Conservation (phyloP, 768 basidiomycete species). For the Leccinum aurantiacum region DNA sequence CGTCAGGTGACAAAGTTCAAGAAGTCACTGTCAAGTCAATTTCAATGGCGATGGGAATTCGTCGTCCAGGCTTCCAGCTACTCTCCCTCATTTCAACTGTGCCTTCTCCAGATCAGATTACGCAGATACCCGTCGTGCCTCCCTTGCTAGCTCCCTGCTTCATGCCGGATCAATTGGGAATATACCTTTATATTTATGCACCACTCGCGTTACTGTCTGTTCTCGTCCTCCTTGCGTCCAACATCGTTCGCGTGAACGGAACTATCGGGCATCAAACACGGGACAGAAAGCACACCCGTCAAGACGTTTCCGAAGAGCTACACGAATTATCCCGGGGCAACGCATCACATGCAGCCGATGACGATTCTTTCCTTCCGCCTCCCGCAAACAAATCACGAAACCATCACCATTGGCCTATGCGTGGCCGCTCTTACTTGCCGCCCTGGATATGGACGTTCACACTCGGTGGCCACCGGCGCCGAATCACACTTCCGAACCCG, state of each 20-base stretch:
- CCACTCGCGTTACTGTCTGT: conserved; percentile 67
- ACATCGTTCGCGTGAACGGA: conserved; percentile 18
- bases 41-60: conserved; percentile 87
- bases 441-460: conserved; percentile 28
- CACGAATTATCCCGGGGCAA: conserved; percentile 12
- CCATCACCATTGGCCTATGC: conserved; percentile 1
- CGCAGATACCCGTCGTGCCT: conserved; percentile 30
- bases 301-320: conserved; percentile 7
- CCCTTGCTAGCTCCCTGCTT: conserved; percentile 65
- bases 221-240: conserved; percentile 38
- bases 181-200: conserved; percentile 72
- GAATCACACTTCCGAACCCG: conserved; percentile 23
- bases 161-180: conserved; percentile 80
- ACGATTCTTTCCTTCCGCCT: conserved; percentile 19
- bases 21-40: conserved; percentile 90
- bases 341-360: conserved; percentile 1
- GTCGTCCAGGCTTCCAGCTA: conserved; percentile 85
- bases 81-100: conserved; percentile 62
- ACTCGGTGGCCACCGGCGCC: conserved; percentile 25
- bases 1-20: conserved; percentile 36
- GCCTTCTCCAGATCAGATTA: conserved; percentile 29
- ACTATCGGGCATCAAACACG: conserved; percentile 6
- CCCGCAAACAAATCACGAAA: conserved; percentile 18
- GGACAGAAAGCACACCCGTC: conserved; percentile 10
- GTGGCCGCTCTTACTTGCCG: conserved; percentile 15